These are phyloP conservation scores for Capronia epimyces DNA, from an alignment of 2,329 filamentous ascomycete genomes.

Conservation along the genomic window DNA sequence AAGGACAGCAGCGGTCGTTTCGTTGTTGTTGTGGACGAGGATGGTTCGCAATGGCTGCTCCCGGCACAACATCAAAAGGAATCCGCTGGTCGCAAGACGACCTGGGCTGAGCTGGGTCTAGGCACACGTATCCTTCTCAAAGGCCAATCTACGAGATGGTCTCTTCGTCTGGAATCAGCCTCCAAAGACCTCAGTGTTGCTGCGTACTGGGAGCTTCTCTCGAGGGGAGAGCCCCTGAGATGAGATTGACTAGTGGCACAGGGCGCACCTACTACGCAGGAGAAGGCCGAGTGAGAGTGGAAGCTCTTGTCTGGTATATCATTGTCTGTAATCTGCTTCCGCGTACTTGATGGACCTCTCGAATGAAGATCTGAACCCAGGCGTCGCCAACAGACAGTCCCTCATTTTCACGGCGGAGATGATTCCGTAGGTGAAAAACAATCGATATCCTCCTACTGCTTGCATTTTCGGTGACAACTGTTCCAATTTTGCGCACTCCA, in stretches of 20 bases:
- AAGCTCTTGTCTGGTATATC: no score
- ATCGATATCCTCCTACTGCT: no score
- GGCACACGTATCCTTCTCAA: conserved; percentile 13
- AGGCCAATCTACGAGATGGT: conserved; percentile 18
- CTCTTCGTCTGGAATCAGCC: conserved; percentile 1
- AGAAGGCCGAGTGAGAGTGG: no score
- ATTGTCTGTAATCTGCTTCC: no score
- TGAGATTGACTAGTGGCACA: no score
- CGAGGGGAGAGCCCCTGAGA: background rate
- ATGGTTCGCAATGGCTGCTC: conserved; percentile 19
- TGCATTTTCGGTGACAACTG: no score
- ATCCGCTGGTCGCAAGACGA: background rate
- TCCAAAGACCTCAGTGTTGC: conserved; percentile 5
- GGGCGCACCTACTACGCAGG: no score
- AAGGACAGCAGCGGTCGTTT: conserved; percentile 19
- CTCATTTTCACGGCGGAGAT: no score
- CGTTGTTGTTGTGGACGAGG: conserved; percentile 8
- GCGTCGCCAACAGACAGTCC: no score
- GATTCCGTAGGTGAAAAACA: no score
- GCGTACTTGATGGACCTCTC: no score
- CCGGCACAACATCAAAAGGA: conserved; percentile 14
- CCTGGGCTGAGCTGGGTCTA: conserved; percentile 2
- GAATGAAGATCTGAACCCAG: no score
- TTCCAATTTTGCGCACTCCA: background rate
- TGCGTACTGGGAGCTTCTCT: conserved; percentile 18